Conservation (phyloP, 202 grass and related monocot species). For the Zoysia matrella region DNA sequence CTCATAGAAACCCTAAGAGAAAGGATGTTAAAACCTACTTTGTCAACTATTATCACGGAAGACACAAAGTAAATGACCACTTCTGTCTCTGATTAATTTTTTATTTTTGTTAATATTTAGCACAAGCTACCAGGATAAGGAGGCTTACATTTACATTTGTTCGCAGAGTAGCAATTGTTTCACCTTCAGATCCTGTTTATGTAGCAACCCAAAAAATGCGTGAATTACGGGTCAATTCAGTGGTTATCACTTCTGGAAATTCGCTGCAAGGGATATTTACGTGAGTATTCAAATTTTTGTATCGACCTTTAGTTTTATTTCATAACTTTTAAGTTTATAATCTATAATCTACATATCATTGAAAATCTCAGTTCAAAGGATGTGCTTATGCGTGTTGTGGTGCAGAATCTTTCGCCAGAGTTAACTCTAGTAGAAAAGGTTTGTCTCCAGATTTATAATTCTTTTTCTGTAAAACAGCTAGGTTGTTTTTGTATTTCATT, state of each 20-base stretch:
- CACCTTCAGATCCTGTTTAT: constrained; percentile 87
- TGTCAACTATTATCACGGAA: constrained; percentile 83
- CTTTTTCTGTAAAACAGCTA: constrained; percentile 28
- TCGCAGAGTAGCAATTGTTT: constrained; percentile 79
- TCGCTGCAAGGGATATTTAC: constrained; percentile 87
- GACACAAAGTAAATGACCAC: constrained; percentile 68
- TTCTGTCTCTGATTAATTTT: constrained; percentile 28
- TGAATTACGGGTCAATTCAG: constrained; percentile 81
- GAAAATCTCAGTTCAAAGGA: constrained; percentile 85
- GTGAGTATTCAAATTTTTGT: constrained; percentile 52
- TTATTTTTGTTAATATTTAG: constrained; percentile 6
- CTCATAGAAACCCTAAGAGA: constrained; percentile 84
- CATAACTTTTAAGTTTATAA: constrained; percentile 11
- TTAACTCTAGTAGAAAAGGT: constrained; percentile 98
- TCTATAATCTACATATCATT: constrained; percentile 6
- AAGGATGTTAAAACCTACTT: constrained; percentile 85
- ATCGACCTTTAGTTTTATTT: constrained; percentile 1
- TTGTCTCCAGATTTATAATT: constrained; percentile 16
- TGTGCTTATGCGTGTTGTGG: constrained; percentile 96
- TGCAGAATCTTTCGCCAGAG: constrained; percentile 85
- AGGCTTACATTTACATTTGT: constrained; percentile 35
- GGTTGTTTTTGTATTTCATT: constrained; percentile 34
- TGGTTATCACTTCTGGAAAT: constrained; percentile 73
- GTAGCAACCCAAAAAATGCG: constrained; percentile 86
- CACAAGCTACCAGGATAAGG: constrained; percentile 22